These are phyloP conservation scores for Aspergillus nidulans DNA, from an alignment of 495 filamentous ascomycete genomes.

Conservation along the genomic window DNA sequence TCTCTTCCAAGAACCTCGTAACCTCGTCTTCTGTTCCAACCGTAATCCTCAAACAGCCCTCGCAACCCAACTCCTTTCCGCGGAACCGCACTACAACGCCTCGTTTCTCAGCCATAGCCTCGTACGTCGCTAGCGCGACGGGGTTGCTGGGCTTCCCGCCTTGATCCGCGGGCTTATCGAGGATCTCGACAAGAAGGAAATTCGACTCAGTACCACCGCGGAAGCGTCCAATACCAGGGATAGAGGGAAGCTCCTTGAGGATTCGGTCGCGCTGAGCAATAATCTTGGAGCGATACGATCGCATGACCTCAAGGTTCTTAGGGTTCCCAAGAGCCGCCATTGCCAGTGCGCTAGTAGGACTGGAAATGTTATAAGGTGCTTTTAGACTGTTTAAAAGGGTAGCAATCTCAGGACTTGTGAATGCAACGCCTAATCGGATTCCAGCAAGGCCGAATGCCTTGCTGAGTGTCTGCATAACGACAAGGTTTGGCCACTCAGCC, in stretches of 20 bases:
- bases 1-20: slow-evolving; percentile 64
- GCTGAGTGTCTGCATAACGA: slow-evolving; percentile 95
- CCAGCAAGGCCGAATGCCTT: slow-evolving; percentile 96
- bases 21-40: slow-evolving; percentile 89
- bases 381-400: slow-evolving; percentile 83
- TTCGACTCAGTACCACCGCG: slow-evolving; percentile 78
- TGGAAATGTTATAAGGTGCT: slow-evolving; percentile 91
- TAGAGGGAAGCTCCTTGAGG: slow-evolving; percentile 64
- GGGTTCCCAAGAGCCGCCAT: slow-evolving; percentile 58
- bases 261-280: slow-evolving; percentile 72
- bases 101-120: slow-evolving; percentile 76
- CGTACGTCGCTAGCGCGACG: slow-evolving; percentile 73
- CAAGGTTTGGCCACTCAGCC: slow-evolving; percentile 87
- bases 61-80: slow-evolving; percentile 85
- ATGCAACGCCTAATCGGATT: slow-evolving; percentile 72
- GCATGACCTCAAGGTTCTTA: slow-evolving; percentile 67
- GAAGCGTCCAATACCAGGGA: slow-evolving; percentile 76
- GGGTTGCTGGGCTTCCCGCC: slow-evolving; percentile 72
- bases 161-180: slow-evolving; percentile 53
- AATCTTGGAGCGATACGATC: slow-evolving; percentile 58
- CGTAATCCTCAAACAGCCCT: slow-evolving; percentile 85
- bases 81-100: slow-evolving; percentile 92
- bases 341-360: slow-evolving; percentile 78
- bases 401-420: slow-evolving; percentile 64
- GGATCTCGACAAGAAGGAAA: slow-evolving; percentile 84